These are phyloP conservation scores for Fusarium torulosum DNA, from an alignment of 2,329 filamentous ascomycete species.

Conservation along the genomic window DNA sequence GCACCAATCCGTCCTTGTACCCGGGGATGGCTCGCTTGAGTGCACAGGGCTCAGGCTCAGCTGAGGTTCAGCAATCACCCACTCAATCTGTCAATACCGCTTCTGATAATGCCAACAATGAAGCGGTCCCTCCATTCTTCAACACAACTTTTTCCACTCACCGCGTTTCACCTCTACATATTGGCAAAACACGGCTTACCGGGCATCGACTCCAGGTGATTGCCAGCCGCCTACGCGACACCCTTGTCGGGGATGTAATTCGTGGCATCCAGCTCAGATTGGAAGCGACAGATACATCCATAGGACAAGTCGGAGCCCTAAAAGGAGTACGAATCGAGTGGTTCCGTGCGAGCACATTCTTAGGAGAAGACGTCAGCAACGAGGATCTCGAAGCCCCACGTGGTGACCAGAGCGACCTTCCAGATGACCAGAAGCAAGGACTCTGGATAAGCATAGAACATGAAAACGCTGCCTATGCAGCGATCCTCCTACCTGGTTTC, in stretches of 20 bases:
- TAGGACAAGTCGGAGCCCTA: conserved; percentile 58
- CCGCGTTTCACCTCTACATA: conserved; percentile 66
- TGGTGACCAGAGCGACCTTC: conserved; percentile 33
- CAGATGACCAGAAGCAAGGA: conserved; percentile 48
- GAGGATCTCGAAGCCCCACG: conserved; percentile 23
- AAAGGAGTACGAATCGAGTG: conserved; percentile 63
- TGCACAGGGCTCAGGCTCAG: conserved; percentile 32
- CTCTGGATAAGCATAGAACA: conserved; percentile 65
- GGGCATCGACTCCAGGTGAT: conserved; percentile 57
- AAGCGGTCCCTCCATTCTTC: conserved; percentile 61
- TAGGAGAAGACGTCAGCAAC: conserved; percentile 49
- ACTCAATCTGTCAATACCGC: conserved; percentile 28
- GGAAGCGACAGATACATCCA: conserved; percentile 57
- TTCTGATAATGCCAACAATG: conserved; percentile 24
- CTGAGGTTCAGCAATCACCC: conserved; percentile 35
- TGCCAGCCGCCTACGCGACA: conserved; percentile 64
- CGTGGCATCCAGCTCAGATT: conserved; percentile 68
- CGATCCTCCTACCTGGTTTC: conserved; percentile 62
- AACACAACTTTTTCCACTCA: conserved; percentile 70
- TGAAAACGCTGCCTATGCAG: conserved; percentile 65
- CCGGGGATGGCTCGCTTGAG: conserved; percentile 43
- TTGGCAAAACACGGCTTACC: conserved; percentile 58
- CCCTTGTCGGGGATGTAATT: conserved; percentile 70
- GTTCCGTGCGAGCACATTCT: conserved; percentile 53
- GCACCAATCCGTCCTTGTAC: not conserved